Percentiles rank a stretch among this genome's conserved stretches.
Conservation (phyloP, 78 protist genomes). For the Cavenderia fasciculata region DNA sequence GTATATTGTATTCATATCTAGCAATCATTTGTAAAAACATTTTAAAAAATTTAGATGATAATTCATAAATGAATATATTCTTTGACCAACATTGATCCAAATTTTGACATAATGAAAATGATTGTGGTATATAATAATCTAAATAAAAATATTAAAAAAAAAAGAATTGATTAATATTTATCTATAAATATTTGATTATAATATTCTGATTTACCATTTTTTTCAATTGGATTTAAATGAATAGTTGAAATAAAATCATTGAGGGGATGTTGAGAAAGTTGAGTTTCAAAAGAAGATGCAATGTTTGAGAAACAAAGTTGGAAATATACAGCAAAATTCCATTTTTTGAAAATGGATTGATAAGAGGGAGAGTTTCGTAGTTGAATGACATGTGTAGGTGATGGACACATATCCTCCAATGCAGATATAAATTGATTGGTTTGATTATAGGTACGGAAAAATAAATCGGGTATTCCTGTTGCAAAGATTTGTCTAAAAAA, state of each 20-base stretch:
- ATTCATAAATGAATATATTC: conserved; percentile 39
- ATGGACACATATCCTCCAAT: background rate
- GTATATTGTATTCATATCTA: conserved; percentile 35
- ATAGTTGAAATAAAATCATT: background rate
- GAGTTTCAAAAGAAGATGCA: conserved; percentile 6
- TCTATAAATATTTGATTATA: too few species aligned
- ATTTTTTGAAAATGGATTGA: conserved; percentile 22
- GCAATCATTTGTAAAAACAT: conserved; percentile 33
- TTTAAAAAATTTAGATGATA: conserved; percentile 39
- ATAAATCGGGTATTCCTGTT: conserved; percentile 63
- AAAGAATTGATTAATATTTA: too few species aligned
- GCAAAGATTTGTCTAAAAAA: conserved; percentile 40
- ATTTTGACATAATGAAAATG: background rate
- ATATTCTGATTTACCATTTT: background rate
- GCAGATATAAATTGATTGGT: conserved; percentile 17
- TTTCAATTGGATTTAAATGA: background rate
- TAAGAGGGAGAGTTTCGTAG: conserved; percentile 5
- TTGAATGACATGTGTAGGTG: background rate
- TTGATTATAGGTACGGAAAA: conserved; percentile 8
- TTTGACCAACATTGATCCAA: conserved; percentile 25
- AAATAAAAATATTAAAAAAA: too few species aligned
- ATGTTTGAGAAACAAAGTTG: conserved; percentile 55
- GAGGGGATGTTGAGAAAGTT: background rate
- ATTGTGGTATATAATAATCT: background rate
- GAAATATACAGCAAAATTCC: conserved; percentile 69